Percentiles rank a stretch among this genome's conserved stretches.
phyloP scores from a whole-genome alignment of 2,329 filamentous ascomycete species.

The Epichloe hybrida region DNA sequence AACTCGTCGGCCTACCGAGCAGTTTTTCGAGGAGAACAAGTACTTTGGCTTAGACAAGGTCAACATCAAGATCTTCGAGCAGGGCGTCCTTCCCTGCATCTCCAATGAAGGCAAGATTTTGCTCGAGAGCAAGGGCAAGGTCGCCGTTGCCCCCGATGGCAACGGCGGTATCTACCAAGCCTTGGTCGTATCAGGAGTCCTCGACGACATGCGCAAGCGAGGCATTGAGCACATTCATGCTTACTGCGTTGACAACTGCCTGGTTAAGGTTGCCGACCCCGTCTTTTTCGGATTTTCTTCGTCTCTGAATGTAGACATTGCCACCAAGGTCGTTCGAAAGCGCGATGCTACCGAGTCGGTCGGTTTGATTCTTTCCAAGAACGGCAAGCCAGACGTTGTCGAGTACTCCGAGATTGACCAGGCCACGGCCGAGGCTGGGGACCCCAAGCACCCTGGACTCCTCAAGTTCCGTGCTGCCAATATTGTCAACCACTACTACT shows the following conservation, averaged over 20 bases:
- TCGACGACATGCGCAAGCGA: slow-evolving; percentile 76
- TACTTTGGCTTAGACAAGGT: slow-evolving; percentile 82
- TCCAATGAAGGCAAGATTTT: slow-evolving; percentile 97
- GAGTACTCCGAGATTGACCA: slow-evolving; percentile 96
- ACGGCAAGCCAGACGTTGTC: slow-evolving; percentile 91
- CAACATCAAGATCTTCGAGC: slow-evolving; percentile 89
- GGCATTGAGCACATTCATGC: slow-evolving; percentile 92
- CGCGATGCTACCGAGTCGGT: slow-evolving; percentile 92
- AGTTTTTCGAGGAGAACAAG: slow-evolving; percentile 83
- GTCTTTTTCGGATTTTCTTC: slow-evolving; percentile 91
- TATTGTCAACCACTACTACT: slow-evolving; percentile 99
- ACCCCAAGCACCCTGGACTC: slow-evolving; percentile 64
- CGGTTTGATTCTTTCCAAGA: slow-evolving; percentile 85
- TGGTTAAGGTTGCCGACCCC: slow-evolving; percentile 97
- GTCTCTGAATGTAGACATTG: slow-evolving; percentile 79
- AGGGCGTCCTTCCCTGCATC: slow-evolving; percentile 92
- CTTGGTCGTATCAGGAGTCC: slow-evolving; percentile 63
- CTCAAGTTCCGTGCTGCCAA: slow-evolving; percentile 96
- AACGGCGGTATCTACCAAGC: slow-evolving; percentile 96
- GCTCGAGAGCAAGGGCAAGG: slow-evolving; percentile 77
- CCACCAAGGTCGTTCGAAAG: slow-evolving; percentile 98
- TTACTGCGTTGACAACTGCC: slow-evolving; percentile 97
- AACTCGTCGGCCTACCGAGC: slow-evolving; percentile 79
- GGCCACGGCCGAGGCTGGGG: slow-evolving; percentile 77
- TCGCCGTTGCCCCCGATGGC: slow-evolving; percentile 90